phyloP scores from a whole-genome alignment of 140 eudicot genomes.

The Bidens hawaiensis region DNA sequence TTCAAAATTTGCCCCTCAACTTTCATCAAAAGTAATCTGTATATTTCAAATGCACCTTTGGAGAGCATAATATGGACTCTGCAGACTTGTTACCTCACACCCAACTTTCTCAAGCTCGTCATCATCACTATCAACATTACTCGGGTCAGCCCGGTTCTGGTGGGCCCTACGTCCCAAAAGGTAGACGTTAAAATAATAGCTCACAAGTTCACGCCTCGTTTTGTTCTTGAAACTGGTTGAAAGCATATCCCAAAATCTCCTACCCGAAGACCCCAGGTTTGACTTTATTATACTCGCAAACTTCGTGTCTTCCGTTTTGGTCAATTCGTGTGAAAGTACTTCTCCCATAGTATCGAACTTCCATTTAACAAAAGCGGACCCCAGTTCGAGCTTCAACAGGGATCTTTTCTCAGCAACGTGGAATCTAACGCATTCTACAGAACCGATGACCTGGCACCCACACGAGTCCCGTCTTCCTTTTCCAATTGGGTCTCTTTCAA shows the following conservation, averaged over 20 bases:
- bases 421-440: slow-evolving; percentile 60
- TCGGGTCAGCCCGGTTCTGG: slow-evolving; percentile 52
- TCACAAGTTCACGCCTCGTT: slow-evolving; percentile 48
- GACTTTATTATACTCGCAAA: slow-evolving; percentile 42
- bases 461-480: slow-evolving; percentile 63
- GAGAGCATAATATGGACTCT: slow-evolving; percentile 39
- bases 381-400: slow-evolving; percentile 57
- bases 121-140: slow-evolving; percentile 60
- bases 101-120: slow-evolving; percentile 56
- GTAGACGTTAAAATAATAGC: slow-evolving; percentile 70
- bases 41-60: slow-evolving; percentile 29
- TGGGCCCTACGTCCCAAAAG: slow-evolving; percentile 50
- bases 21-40: slow-evolving; percentile 12
- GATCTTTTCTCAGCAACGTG: slow-evolving; percentile 50
- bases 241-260: slow-evolving; percentile 57
- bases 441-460: slow-evolving; percentile 58
- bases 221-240: slow-evolving; percentile 32
- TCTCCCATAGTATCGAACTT: slow-evolving; percentile 67
- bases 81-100: slow-evolving; percentile 16
- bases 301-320: slow-evolving; percentile 37
- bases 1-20: background rate
- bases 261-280: slow-evolving; percentile 36
- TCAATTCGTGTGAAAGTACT: slow-evolving; percentile 51
- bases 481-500: slow-evolving; percentile 71
- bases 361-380: slow-evolving; percentile 54